Base-by-base conservation (phyloP, 805 yeast genomes). In the Candida odintsovae region DNA sequence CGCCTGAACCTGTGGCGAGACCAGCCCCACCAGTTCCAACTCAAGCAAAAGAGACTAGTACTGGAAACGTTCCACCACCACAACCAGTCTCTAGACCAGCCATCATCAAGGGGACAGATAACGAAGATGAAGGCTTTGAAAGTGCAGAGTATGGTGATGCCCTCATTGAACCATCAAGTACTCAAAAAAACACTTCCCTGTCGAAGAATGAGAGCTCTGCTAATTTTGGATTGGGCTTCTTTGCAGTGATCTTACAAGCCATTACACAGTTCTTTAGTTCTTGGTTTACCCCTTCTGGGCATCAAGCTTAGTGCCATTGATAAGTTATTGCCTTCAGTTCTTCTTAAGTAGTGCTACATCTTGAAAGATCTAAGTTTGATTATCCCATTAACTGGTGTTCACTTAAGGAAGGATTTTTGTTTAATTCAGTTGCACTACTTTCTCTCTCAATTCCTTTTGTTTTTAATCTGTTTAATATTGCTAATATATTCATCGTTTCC, bases 251-350 rank as follows among this genome's bases (percentile, higher is more conserved):
- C 3, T 21, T 59, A 13, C 59, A 53, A 12, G 12, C 58, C 18
- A 57, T 59, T 28, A 48, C 56, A 3, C 47, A 57, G 26, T 57
- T 59, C 48, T 58, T 59, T 49, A 45, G 50, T 37, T 44, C 52
- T 11, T 59, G 62, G 62, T 56, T 56, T 41, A 36, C 39, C 3
- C 36, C 36, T 16, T 9, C 36, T 4, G 18, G 20, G 20, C n/a
- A 18, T 16, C 20, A 33, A 16, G 6, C 18, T 31, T 25, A 10
- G 12, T 25, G 12, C 4, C 12, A n/a, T n/a, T n/a, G n/a, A n/a
- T n/a, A n/a, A n/a, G n/a, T n/a, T n/a, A n/a, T n/a, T n/a, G n/a
- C n/a, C n/a, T n/a, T n/a, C n/a, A n/a, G n/a, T n/a, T n/a, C n/a
- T n/a, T n/a, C n/a, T n/a, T n/a, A n/a, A n/a, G n/a, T n/a, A n/a